Percentiles rank a stretch among this genome's conserved stretches.
Conservation (phyloP, 495 filamentous ascomycete species). For the Lepidopterella palustris region DNA sequence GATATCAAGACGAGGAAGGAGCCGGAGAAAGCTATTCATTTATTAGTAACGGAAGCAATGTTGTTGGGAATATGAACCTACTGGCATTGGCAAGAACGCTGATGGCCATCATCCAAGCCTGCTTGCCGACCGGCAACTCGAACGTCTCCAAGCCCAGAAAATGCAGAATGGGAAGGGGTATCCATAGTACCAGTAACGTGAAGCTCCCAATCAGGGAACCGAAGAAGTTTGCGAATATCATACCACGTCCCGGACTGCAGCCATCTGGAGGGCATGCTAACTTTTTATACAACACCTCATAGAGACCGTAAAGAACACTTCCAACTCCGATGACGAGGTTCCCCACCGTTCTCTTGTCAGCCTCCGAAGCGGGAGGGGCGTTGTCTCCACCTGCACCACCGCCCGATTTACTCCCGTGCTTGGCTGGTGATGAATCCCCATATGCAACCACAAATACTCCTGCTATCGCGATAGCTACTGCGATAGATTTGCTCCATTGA, state of each 20-base stretch:
- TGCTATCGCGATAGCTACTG: constrained; percentile 76
- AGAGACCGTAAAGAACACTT: constrained; percentile 89
- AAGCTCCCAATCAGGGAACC: constrained; percentile 79
- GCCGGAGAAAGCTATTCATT: constrained; percentile 65
- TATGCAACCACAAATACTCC: constrained; percentile 92
- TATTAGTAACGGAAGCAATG: not conserved
- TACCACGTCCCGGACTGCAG: constrained; percentile 66
- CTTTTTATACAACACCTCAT: constrained; percentile 93
- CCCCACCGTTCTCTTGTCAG: constrained; percentile 59
- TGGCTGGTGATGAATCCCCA: constrained; percentile 53
- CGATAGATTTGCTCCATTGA: constrained; percentile 69
- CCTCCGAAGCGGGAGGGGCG: constrained; percentile 44
- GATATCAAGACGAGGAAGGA: constrained; percentile 88
- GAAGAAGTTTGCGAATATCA: constrained; percentile 90
- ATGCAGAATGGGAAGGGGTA: constrained; percentile 82
- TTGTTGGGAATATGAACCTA: constrained; percentile 37
- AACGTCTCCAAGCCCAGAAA: constrained; percentile 71
- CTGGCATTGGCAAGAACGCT: constrained; percentile 78
- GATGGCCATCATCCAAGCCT: constrained; percentile 70
- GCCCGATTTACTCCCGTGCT: constrained; percentile 48
- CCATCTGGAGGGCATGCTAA: constrained; percentile 89
- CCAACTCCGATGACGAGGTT: constrained; percentile 93
- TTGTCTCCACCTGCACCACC: constrained; percentile 40
- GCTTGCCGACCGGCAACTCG: constrained; percentile 67
- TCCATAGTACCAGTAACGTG: constrained; percentile 82